Evolutionary conservation across 148 eudicot genomes (phyloP).

Genomic region (Arbutus unedo): DNA sequence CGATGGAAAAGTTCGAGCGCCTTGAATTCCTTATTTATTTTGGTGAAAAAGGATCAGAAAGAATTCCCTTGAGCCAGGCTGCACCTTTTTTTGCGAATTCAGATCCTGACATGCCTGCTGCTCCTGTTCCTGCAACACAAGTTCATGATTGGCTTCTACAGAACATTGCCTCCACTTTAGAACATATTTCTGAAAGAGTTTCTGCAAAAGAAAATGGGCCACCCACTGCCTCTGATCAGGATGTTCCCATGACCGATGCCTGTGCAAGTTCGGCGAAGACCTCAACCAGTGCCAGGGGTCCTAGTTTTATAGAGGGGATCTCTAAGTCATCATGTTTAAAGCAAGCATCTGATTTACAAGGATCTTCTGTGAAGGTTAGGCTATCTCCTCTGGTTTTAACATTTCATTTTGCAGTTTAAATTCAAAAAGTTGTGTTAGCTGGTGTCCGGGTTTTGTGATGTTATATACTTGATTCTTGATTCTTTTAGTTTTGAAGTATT

Average conservation of each 20-base stretch:
- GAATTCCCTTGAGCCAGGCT: constrained; percentile 72
- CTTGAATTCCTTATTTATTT: constrained; percentile 78
- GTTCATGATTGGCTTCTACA: constrained; percentile 91
- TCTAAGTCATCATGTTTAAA: constrained; percentile 82
- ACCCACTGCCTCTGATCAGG: constrained; percentile 64
- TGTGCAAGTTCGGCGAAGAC: constrained; percentile 56
- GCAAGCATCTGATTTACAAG: constrained; percentile 73
- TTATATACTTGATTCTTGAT: background rate
- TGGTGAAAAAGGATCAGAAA: constrained; percentile 79
- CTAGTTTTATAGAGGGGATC: constrained; percentile 80
- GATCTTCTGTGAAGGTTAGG: constrained; percentile 78
- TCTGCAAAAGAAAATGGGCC: constrained; percentile 80
- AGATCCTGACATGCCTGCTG: constrained; percentile 99
- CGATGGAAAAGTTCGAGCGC: constrained; percentile 90
- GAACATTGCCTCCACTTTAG: constrained; percentile 65
- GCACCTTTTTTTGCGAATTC: constrained; percentile 94
- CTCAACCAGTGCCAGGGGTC: constrained; percentile 63
- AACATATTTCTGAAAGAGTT: constrained; percentile 74
- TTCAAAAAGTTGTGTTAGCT: constrained; percentile 3
- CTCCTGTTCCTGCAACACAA: constrained; percentile 80
- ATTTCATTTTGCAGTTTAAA: background rate
- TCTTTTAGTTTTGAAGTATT: background rate
- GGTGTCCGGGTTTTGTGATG: background rate
- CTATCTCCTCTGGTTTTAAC: background rate
- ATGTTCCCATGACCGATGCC: constrained; percentile 83